Evolutionary conservation across 805 yeast species (phyloP).

Genomic region (Teunomyces kruisii): DNA sequence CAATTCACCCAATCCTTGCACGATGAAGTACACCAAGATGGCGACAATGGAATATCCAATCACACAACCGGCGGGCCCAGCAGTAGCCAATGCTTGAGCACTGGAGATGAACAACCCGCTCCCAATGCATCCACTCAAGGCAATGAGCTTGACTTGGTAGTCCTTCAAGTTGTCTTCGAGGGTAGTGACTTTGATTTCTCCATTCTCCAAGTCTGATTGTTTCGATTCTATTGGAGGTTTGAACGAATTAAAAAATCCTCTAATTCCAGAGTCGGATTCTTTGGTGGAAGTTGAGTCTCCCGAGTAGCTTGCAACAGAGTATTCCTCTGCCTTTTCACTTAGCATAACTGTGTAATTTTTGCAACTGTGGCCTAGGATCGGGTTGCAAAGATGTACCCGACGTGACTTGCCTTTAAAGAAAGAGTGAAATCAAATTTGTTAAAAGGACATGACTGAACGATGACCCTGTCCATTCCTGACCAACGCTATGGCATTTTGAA

Average conservation of each 20-base stretch:
- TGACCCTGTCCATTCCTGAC: constrained; percentile 2
- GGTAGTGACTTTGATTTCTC: constrained; percentile 5
- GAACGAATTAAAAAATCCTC: constrained; percentile 7
- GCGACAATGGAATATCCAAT: constrained; percentile 15
- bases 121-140: constrained; percentile 21
- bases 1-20: constrained; percentile 14
- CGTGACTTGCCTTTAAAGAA: constrained; percentile 4
- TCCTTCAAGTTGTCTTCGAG: constrained; percentile 12
- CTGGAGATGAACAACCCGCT: constrained; percentile 20
- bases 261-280: constrained; percentile 2
- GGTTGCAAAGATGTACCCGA: background rate
- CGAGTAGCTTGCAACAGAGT: constrained; percentile 1
- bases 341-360: background rate
- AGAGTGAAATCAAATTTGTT: background rate
- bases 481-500: background rate
- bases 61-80: constrained; percentile 20
- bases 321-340: constrained; percentile 5
- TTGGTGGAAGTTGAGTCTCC: background rate
- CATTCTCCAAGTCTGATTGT: constrained; percentile 6
- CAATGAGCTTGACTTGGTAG: constrained; percentile 15
- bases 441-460: constrained; percentile 4
- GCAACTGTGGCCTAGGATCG: background rate
- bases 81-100: constrained; percentile 15
- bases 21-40: constrained; percentile 10
- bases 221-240: constrained; percentile 3